phyloP scores from a whole-genome alignment of 2,329 filamentous ascomycete genomes.

The Botrytis squamosa region DNA sequence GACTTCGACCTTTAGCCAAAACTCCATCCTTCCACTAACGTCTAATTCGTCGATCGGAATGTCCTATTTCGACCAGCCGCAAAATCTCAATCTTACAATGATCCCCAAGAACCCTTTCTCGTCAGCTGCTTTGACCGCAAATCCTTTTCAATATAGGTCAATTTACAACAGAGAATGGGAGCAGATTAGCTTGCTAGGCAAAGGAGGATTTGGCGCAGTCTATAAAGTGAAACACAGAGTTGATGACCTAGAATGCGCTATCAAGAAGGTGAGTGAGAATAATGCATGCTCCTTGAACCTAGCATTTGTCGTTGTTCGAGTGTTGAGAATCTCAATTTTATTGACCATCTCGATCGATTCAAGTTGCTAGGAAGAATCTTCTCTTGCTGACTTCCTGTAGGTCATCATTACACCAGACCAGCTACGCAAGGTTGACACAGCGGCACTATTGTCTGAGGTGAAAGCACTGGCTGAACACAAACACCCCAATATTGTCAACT shows the following conservation, averaged over 20 bases:
- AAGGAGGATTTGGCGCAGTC: conserved; percentile 64
- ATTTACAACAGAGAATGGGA: conserved; percentile 20
- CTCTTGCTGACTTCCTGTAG: background rate
- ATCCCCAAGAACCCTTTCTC: conserved; percentile 20
- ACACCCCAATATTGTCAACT: conserved; percentile 65
- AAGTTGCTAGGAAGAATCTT: background rate
- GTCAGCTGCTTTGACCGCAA: conserved; percentile 12
- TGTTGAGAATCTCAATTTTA: background rate
- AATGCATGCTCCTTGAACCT: background rate
- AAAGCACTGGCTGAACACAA: conserved; percentile 60
- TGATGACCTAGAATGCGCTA: conserved; percentile 61
- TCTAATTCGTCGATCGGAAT: conserved; percentile 6
- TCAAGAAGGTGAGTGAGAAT: conserved; percentile 51
- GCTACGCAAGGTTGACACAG: conserved; percentile 19
- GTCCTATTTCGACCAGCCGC: conserved; percentile 18
- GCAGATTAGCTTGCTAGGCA: conserved; percentile 57
- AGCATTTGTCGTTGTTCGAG: background rate
- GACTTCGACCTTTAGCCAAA: background rate
- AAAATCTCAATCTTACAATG: background rate
- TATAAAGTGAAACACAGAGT: conserved; percentile 60
- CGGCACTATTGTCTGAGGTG: conserved; percentile 47
- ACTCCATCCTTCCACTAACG: background rate
- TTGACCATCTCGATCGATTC: background rate
- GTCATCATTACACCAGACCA: conserved; percentile 51
- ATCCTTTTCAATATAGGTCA: conserved; percentile 17